Evolutionary conservation across 495 filamentous ascomycete genomes (phyloP).

Genomic region (Annulohypoxylon nitens): DNA sequence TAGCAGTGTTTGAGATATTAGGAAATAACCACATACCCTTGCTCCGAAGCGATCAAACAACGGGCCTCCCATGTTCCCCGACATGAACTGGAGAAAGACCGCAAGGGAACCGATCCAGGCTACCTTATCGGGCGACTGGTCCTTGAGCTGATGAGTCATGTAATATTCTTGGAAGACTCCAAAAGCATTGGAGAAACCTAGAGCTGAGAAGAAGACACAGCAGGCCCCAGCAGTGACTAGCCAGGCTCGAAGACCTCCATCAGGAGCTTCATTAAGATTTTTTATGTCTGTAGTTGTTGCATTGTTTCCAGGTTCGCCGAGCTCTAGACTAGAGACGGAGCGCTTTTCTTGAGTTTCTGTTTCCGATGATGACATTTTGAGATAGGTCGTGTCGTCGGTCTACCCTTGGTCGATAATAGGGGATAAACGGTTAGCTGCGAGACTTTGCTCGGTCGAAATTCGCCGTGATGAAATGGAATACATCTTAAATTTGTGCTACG

Average conservation of each 20-base stretch:
- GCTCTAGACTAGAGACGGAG: neutral
- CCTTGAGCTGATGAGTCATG: conserved; percentile 60
- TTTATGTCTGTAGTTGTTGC: neutral
- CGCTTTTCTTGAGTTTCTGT: conserved; percentile 17
- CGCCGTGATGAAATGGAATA: conserved; percentile 8
- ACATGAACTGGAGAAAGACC: conserved; percentile 62
- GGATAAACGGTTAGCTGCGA: neutral
- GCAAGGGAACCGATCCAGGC: conserved; percentile 72
- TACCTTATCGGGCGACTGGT: conserved; percentile 63
- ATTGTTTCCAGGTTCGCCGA: neutral
- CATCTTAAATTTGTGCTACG: neutral
- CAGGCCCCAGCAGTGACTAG: conserved; percentile 47
- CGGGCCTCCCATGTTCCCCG: conserved; percentile 61
- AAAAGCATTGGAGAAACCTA: conserved; percentile 74
- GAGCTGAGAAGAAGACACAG: conserved; percentile 63
- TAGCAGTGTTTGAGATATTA: neutral
- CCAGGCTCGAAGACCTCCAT: conserved; percentile 55
- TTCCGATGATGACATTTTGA: conserved; percentile 27
- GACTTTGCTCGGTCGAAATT: conserved; percentile 2
- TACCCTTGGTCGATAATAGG: conserved; percentile 17
- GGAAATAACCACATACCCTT: conserved; percentile 49
- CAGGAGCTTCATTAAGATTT: conserved; percentile 40
- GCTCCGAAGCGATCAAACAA: conserved; percentile 66
- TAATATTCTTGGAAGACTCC: conserved; percentile 75
- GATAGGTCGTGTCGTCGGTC: neutral